Conservation (phyloP, 208 protist genomes). For the Sergeia podlipaevii region DNA sequence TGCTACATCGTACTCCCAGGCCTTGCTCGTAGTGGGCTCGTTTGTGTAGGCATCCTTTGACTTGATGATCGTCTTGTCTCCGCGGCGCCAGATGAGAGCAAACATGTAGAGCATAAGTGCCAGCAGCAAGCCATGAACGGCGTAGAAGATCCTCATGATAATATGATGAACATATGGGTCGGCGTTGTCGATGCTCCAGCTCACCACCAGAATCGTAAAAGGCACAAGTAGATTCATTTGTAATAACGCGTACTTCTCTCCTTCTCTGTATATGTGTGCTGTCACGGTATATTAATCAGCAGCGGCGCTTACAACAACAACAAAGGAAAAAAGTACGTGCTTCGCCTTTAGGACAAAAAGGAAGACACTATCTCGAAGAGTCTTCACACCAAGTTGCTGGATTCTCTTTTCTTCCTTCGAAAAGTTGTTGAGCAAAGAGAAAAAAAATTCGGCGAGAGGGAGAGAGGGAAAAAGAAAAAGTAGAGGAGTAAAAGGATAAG, state of each 20-base stretch:
- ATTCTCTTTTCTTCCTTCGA: too few relatives aligned
- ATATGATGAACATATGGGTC: conserved; percentile 55
- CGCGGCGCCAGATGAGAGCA: conserved; percentile 36
- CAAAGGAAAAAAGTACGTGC: too few relatives aligned
- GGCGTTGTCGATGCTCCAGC: conserved; percentile 81
- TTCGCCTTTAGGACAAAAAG: too few relatives aligned
- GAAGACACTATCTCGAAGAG: too few relatives aligned
- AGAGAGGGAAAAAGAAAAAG: background rate
- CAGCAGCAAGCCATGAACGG: conserved; percentile 45
- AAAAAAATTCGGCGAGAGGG: background rate
- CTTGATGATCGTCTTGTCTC: conserved; percentile 35
- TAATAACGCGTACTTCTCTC: background rate
- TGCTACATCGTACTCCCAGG: conserved; percentile 61
- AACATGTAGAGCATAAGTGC: conserved; percentile 41
- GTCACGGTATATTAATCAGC: background rate
- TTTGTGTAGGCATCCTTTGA: conserved; percentile 53
- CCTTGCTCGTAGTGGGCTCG: conserved; percentile 35
- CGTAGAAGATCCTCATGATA: conserved; percentile 50
- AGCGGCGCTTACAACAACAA: too few relatives aligned
- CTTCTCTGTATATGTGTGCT: background rate
- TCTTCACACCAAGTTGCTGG: too few relatives aligned
- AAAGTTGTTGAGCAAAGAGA: background rate
- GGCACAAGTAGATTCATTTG: conserved; percentile 72
- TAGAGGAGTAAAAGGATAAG: too few relatives aligned
- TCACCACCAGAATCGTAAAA: conserved; percentile 59